Conservation (phyloP, 176 grass and related monocot genomes). For the Lolium perenne region DNA sequence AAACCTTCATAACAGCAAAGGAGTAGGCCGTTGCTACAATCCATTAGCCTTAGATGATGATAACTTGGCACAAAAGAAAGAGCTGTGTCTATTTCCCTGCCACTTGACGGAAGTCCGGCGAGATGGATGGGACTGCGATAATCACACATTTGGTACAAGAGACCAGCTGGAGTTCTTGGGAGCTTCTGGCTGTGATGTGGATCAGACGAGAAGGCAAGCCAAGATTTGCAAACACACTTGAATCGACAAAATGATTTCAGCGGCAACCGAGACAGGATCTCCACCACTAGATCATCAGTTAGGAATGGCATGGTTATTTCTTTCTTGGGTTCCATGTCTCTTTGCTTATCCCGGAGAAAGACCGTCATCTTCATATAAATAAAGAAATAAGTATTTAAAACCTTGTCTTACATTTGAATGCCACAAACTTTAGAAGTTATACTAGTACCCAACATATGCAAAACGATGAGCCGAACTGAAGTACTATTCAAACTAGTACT, state of each 20-base stretch:
- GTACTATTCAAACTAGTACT: not conserved
- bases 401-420: not conserved
- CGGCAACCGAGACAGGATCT: conserved; percentile 44
- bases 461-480: not conserved
- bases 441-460: not conserved
- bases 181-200: conserved; percentile 25
- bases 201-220: conserved; percentile 46
- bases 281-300: conserved; percentile 34
- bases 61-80: conserved; percentile 30
- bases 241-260: conserved; percentile 40
- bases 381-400: not conserved
- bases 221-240: conserved; percentile 45
- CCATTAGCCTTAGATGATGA: conserved; percentile 19
- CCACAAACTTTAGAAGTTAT: not conserved
- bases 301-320: not conserved
- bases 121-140: not conserved
- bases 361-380: not conserved
- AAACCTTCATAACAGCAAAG: conserved; percentile 10
- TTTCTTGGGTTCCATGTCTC: not conserved
- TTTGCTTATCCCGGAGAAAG: not conserved
- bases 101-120: not conserved
- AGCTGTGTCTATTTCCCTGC: not conserved
- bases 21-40: conserved; percentile 46
- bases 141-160: conserved; percentile 2
- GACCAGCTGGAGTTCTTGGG: conserved; percentile 18